Evolutionary conservation across 164 flowering plant species (phyloP).

Genomic region (Kingdonia uniflora): DNA sequence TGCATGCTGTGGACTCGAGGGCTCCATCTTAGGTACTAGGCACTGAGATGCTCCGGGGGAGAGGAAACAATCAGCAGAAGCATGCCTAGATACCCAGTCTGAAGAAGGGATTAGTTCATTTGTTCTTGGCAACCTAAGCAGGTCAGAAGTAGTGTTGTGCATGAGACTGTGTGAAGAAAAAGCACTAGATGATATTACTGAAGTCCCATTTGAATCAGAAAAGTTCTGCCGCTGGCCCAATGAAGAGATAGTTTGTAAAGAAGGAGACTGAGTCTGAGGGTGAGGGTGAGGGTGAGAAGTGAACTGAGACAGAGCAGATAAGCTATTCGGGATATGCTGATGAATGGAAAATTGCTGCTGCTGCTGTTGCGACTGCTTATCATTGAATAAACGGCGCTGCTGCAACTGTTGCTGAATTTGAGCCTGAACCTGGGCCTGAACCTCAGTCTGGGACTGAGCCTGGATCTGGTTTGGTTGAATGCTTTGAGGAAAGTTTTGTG

Average conservation of each 20-base stretch:
- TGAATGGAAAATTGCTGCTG: conserved; percentile 34
- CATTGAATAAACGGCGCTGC: conserved; percentile 18
- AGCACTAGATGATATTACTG: conserved; percentile 27
- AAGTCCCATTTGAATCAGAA: conserved; percentile 45
- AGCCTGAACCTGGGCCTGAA: conserved; percentile 25
- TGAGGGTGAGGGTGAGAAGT: conserved; percentile 38
- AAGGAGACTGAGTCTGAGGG: conserved; percentile 42
- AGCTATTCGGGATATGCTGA: conserved; percentile 33
- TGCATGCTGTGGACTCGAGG: conserved; percentile 36
- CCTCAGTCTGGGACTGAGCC: conserved; percentile 22
- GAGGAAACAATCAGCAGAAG: conserved; percentile 46
- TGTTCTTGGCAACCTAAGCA: conserved; percentile 41
- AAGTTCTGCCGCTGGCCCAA: conserved; percentile 53
- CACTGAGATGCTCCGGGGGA: conserved; percentile 36
- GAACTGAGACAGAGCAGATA: conserved; percentile 40
- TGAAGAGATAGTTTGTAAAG: conserved; percentile 43
- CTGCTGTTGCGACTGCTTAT: conserved; percentile 26
- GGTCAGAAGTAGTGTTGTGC: conserved; percentile 57
- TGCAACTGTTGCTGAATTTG: conserved; percentile 33
- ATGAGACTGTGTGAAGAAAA: conserved; percentile 65
- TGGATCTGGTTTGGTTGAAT: conserved; percentile 34
- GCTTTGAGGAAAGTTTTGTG: conserved; percentile 35
- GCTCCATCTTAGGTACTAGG: conserved; percentile 45
- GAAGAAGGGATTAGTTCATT: conserved; percentile 29
- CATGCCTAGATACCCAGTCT: conserved; percentile 55